Percentiles rank a stretch among this genome's conserved stretches.
Evolutionary conservation across 441 rosid genomes (phyloP).

Genomic region (Dalechampia spathulata): DNA sequence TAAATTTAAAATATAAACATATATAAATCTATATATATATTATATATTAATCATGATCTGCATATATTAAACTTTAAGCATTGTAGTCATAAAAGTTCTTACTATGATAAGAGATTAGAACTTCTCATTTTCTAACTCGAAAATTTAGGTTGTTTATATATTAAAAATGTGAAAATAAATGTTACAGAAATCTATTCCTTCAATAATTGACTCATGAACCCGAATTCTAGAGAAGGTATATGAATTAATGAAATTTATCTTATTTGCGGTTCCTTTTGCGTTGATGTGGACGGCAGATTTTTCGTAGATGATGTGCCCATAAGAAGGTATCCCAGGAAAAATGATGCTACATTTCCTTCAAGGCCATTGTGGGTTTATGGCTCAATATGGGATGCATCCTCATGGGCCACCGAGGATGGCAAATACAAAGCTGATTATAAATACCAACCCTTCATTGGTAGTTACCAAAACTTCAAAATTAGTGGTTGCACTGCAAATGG

Average conservation of each 20-base stretch:
- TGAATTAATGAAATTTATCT: too few relatives aligned
- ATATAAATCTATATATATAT: too few relatives aligned
- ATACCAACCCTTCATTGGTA: constrained; percentile 80
- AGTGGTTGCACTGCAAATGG: constrained; percentile 61
- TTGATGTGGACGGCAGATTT: constrained; percentile 44
- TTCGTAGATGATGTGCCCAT: constrained; percentile 89
- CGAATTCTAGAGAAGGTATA: neutral
- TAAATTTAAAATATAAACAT: too few relatives aligned
- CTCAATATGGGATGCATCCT: constrained; percentile 96
- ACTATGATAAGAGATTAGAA: too few relatives aligned
- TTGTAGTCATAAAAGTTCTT: too few relatives aligned
- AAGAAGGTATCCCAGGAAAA: constrained; percentile 82
- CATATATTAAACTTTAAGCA: too few relatives aligned
- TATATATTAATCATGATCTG: too few relatives aligned
- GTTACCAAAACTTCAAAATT: constrained; percentile 60
- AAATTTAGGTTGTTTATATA: too few relatives aligned
- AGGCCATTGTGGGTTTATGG: constrained; percentile 98
- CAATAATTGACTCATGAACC: neutral
- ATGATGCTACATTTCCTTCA: constrained; percentile 62
- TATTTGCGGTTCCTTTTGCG: too few relatives aligned
- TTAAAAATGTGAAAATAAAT: too few relatives aligned
- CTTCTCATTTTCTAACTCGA: too few relatives aligned
- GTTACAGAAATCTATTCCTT: too few relatives aligned
- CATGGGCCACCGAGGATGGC: constrained; percentile 96
- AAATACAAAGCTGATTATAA: constrained; percentile 82